Evolutionary conservation across 345 rosid species (phyloP).

Genomic region (Syzygium jambos): DNA sequence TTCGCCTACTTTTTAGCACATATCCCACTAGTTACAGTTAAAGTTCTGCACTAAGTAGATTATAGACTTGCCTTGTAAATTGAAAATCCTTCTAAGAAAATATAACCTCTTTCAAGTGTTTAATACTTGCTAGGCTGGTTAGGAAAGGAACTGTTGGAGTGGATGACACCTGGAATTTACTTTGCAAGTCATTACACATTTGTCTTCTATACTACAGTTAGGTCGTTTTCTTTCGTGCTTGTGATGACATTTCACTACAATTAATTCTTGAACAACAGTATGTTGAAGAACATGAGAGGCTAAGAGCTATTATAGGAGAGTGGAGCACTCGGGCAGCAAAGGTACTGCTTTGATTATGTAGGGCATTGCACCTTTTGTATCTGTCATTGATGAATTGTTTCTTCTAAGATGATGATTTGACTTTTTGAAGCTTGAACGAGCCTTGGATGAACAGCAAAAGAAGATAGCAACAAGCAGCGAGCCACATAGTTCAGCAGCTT

Average conservation of each 20-base stretch:
- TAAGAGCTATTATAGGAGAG: slow-evolving; percentile 84
- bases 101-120: not conserved
- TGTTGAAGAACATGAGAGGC: slow-evolving; percentile 88
- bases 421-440: slow-evolving; percentile 67
- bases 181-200: not conserved
- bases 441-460: slow-evolving; percentile 81
- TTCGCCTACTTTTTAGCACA: not conserved
- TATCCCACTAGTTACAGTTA: not conserved
- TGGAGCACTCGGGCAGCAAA: slow-evolving; percentile 92
- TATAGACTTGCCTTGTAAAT: not conserved
- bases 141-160: not conserved
- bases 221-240: not conserved
- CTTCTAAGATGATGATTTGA: not conserved
- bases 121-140: not conserved
- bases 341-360: slow-evolving; percentile 23
- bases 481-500: slow-evolving; percentile 10
- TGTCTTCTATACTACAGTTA: not conserved
- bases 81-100: not conserved
- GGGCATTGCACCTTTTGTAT: not conserved
- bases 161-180: not conserved
- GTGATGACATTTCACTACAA: not conserved
- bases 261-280: slow-evolving; percentile 32
- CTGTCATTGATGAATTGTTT: not conserved
- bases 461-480: slow-evolving; percentile 30
- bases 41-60: not conserved